Evolutionary conservation across 2,329 filamentous ascomycete genomes (phyloP).

Genomic region (Malbranchea cinnamomea): DNA sequence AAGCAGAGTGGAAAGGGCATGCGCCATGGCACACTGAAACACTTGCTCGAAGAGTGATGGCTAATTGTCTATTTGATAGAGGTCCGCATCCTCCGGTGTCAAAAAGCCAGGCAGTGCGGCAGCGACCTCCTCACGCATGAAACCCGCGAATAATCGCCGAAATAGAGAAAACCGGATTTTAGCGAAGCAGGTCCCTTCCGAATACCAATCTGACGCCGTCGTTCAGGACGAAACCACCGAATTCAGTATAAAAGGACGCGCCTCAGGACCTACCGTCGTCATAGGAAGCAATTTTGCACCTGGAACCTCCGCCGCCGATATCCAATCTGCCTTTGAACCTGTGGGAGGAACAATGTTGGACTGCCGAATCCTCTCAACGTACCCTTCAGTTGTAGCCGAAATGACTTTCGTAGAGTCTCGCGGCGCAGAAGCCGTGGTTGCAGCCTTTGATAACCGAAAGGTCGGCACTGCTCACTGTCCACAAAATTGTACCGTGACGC

Average conservation of each 20-base stretch:
- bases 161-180: slow-evolving; percentile 7
- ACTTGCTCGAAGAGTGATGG: too few relatives aligned
- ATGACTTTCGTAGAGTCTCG: slow-evolving; percentile 41
- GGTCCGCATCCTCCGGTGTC: slow-evolving; percentile 2
- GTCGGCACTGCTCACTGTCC: slow-evolving; percentile 24
- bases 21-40: too few relatives aligned
- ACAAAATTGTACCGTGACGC: not conserved
- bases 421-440: slow-evolving; percentile 44
- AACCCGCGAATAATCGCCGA: not conserved
- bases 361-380: slow-evolving; percentile 38
- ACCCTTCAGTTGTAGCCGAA: slow-evolving; percentile 45
- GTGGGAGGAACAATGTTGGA: slow-evolving; percentile 37
- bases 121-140: too few relatives aligned
- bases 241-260: slow-evolving; percentile 41
- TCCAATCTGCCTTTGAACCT: slow-evolving; percentile 43
- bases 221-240: slow-evolving; percentile 20
- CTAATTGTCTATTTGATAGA: too few relatives aligned
- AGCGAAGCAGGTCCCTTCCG: slow-evolving; percentile 7
- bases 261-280: slow-evolving; percentile 40
- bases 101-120: slow-evolving; percentile 4
- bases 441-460: slow-evolving; percentile 48
- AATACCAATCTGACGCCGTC: slow-evolving; percentile 18
- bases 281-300: slow-evolving; percentile 49
- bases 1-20: slow-evolving; percentile 47
- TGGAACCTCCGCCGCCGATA: slow-evolving; percentile 51